Conservation (phyloP, 192 early-diverging fungal genomes). For the Neocallimastix lanati region DNA sequence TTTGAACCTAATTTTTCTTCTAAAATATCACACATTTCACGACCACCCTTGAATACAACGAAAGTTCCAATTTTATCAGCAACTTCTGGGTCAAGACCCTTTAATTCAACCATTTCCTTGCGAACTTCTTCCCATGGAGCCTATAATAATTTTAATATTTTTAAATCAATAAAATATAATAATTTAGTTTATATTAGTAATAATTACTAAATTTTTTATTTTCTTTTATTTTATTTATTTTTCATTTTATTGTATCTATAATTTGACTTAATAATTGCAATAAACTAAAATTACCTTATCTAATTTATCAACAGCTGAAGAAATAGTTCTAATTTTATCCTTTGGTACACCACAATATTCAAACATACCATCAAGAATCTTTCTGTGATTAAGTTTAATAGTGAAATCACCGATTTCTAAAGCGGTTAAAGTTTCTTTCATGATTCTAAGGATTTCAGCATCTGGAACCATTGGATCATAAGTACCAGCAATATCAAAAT, state of each 20-base stretch:
- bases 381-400: conserved; percentile 93
- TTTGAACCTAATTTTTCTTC: conserved; percentile 47
- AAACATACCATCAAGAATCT: conserved; percentile 94
- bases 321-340: conserved; percentile 75
- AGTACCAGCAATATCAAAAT: conserved; percentile 90
- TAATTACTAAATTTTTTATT: neutral
- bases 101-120: conserved; percentile 85
- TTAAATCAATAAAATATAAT: too few species aligned
- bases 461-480: conserved; percentile 97
- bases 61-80: conserved; percentile 90
- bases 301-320: conserved; percentile 94
- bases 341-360: conserved; percentile 83
- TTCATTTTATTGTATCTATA: neutral
- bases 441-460: conserved; percentile 66
- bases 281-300: conserved; percentile 63
- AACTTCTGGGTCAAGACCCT: conserved; percentile 58
- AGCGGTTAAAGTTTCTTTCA: conserved; percentile 56
- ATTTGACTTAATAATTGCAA: too few species aligned
- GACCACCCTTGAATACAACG: conserved; percentile 57
- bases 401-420: conserved; percentile 78
- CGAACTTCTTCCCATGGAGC: conserved; percentile 83
- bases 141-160: conserved; percentile 3
- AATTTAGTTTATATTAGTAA: too few species aligned
- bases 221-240: neutral
- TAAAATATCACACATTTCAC: conserved; percentile 30